phyloP scores from a whole-genome alignment of 2,329 filamentous ascomycete species.

The Didymellaceae sp. region DNA sequence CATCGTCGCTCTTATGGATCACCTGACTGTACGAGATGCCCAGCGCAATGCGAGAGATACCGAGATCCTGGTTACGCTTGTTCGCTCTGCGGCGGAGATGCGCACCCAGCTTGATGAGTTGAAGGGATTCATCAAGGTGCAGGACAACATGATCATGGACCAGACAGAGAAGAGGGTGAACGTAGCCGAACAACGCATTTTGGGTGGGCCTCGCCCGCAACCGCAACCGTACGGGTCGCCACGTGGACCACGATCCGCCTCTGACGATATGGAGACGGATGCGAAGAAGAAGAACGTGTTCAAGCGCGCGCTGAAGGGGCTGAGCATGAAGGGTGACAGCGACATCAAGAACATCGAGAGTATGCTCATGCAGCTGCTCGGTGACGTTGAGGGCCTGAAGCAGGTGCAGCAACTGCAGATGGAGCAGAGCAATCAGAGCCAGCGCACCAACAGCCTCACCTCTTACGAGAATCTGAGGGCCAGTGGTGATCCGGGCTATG shows the following conservation, averaged over 20 bases:
- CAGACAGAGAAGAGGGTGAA: slow-evolving; percentile 89
- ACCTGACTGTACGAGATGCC: slow-evolving; percentile 95
- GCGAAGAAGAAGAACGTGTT: slow-evolving; percentile 94
- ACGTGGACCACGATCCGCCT: slow-evolving; percentile 61
- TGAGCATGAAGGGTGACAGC: slow-evolving; percentile 85
- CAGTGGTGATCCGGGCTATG: slow-evolving; percentile 76
- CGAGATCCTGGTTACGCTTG: slow-evolving; percentile 92
- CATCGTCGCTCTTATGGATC: slow-evolving; percentile 96
- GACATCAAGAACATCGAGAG: slow-evolving; percentile 79
- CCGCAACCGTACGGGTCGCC: slow-evolving; percentile 64
- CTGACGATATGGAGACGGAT: slow-evolving; percentile 63
- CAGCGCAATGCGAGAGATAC: slow-evolving; percentile 96
- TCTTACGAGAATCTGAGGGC: slow-evolving; percentile 75
- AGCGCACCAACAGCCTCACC: slow-evolving; percentile 59
- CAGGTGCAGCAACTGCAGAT: slow-evolving; percentile 45
- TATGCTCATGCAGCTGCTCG: slow-evolving; percentile 82
- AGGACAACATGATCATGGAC: slow-evolving; percentile 87
- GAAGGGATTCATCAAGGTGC: slow-evolving; percentile 88
- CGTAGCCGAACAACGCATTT: slow-evolving; percentile 78
- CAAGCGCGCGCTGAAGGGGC: slow-evolving; percentile 86
- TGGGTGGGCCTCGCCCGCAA: slow-evolving; percentile 85
- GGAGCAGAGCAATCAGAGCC: slow-evolving; percentile 33
- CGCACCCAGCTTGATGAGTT: slow-evolving; percentile 94
- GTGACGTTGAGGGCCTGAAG: slow-evolving; percentile 78
- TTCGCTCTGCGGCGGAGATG: slow-evolving; percentile 95